Percentiles rank a stretch among this genome's conserved stretches.
Evolutionary conservation across 441 rosid genomes (phyloP).

Genomic region (Theobroma grandiflorum): DNA sequence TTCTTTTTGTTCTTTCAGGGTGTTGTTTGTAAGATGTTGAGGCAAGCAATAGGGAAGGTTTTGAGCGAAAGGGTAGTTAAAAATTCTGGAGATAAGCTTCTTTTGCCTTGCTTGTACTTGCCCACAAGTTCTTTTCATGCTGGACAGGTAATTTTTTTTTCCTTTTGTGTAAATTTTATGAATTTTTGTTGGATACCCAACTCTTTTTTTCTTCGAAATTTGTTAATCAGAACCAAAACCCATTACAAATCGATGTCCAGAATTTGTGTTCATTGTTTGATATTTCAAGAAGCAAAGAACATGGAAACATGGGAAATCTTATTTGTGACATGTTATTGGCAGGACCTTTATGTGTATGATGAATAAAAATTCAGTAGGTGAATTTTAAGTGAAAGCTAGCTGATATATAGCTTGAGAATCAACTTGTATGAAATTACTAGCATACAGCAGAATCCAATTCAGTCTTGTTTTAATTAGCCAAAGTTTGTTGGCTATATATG

Average conservation of each 20-base stretch:
- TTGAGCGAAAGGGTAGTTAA: constrained; percentile 32
- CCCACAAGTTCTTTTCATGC: constrained; percentile 48
- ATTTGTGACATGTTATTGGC: neutral
- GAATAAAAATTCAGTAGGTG: neutral
- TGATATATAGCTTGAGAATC: neutral
- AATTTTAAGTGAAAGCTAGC: neutral
- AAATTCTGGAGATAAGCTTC: constrained; percentile 42
- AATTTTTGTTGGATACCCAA: neutral
- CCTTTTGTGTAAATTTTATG: neutral
- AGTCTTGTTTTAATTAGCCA: neutral
- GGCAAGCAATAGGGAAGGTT: constrained; percentile 54
- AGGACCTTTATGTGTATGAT: neutral
- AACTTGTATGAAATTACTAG: neutral
- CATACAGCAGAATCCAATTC: neutral
- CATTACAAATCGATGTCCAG: neutral
- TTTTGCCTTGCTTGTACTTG: constrained; percentile 48
- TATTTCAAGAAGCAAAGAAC: neutral
- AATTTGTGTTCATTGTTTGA: neutral
- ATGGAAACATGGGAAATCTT: neutral
- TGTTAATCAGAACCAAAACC: constrained; percentile 1
- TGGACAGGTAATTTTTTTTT: constrained; percentile 52
- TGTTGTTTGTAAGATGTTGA: constrained; percentile 48
- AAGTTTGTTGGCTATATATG: neutral
- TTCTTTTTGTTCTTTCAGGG: neutral
- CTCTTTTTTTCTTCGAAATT: constrained; percentile 4